Conservation (phyloP, 2,329 filamentous ascomycete species). For the Exophiala mesophila region DNA sequence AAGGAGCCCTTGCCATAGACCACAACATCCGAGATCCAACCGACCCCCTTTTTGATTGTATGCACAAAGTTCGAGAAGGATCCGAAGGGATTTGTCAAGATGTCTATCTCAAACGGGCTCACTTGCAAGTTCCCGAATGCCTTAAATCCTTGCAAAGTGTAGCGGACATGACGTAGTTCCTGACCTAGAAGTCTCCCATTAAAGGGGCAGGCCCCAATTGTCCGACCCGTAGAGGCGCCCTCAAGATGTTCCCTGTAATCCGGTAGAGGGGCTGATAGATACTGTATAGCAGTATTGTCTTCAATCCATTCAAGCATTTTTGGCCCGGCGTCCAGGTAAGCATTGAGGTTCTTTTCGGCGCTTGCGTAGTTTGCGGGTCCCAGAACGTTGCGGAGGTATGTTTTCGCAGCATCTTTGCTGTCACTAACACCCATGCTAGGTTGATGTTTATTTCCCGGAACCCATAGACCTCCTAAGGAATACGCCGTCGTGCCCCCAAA, state of each 20-base stretch:
- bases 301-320: constrained; percentile 32
- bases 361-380: constrained; percentile 7
- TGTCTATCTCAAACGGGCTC: no score
- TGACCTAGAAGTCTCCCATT: constrained; percentile 7
- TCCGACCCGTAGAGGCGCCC: constrained; percentile 7
- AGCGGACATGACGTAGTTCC: no score
- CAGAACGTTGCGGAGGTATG: constrained; percentile 11
- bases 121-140: no score
- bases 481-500: constrained; percentile 35
- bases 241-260: constrained; percentile 13
- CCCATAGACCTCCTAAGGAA: constrained; percentile 35
- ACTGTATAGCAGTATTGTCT: constrained; percentile 6
- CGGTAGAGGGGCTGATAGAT: constrained; percentile 4
- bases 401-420: constrained; percentile 26
- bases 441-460: constrained; percentile 30
- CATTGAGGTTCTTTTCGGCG: constrained; percentile 10
- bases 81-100: no score
- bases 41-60: no score
- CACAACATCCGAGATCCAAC: no score
- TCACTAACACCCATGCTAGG: constrained; percentile 26
- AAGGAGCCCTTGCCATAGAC: no score
- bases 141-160: no score
- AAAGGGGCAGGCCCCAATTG: constrained; percentile 6
- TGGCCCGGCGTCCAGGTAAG: constrained; percentile 32
- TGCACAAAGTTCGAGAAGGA: no score